phyloP scores from a whole-genome alignment of 768 basidiomycete genomes.

The Rhodotorula taiwanensis region DNA sequence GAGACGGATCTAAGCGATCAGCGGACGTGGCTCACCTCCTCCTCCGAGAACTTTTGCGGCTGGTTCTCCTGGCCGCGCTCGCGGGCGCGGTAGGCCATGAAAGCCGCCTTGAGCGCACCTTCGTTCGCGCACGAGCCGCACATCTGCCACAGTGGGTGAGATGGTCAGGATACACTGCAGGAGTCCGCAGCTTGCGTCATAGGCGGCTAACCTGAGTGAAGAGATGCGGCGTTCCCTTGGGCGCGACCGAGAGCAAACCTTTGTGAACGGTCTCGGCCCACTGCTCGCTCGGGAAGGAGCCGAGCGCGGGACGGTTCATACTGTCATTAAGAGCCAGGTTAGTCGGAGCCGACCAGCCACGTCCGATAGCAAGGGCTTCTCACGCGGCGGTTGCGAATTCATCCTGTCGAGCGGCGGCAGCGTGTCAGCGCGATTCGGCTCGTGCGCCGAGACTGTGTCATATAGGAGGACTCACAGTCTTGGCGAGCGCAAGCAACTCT shows the following conservation, averaged over 20 bases:
- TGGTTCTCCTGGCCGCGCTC: slow-evolving; percentile 37
- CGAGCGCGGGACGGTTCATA: slow-evolving; percentile 48
- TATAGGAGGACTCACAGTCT: slow-evolving; percentile 34
- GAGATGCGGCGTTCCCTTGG: slow-evolving; percentile 46
- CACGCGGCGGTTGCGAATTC: slow-evolving; percentile 44
- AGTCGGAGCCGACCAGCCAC: no score
- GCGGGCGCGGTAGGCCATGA: slow-evolving; percentile 43
- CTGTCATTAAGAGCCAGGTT: not conserved
- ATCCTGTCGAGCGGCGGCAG: slow-evolving; percentile 38
- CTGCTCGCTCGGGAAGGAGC: slow-evolving; percentile 45
- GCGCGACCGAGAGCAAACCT: slow-evolving; percentile 46
- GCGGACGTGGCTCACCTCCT: slow-evolving; percentile 40
- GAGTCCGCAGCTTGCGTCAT: no score
- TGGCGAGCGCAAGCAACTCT: slow-evolving; percentile 41
- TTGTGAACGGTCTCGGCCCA: slow-evolving; percentile 43
- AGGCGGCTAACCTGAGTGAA: slow-evolving; percentile 40
- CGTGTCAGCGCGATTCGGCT: no score
- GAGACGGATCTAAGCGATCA: not conserved
- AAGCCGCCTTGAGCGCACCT: slow-evolving; percentile 49
- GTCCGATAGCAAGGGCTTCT: not conserved
- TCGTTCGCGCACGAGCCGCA: slow-evolving; percentile 39
- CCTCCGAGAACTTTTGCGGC: slow-evolving; percentile 41
- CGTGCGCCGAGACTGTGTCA: no score
- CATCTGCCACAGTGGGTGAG: not conserved
- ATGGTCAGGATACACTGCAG: no score